Evolutionary conservation across 495 filamentous ascomycete species (phyloP).

Genomic region (Neurospora sp.): DNA sequence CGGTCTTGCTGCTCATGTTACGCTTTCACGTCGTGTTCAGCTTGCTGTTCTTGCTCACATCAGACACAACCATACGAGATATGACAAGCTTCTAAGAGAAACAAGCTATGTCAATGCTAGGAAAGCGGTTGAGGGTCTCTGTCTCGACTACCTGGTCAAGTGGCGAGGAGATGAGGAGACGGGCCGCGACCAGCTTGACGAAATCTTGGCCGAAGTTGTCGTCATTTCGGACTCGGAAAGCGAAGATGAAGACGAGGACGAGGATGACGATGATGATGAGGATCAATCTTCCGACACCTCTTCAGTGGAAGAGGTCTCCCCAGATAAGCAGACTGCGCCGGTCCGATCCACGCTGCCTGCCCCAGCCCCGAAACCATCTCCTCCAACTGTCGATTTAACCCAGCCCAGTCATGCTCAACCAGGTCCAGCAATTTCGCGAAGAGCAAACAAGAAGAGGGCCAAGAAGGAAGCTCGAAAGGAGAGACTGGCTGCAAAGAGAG

Average conservation of each 20-base stretch:
- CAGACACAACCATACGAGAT: conserved; percentile 75
- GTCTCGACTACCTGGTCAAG: conserved; percentile 63
- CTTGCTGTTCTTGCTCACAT: conserved; percentile 81
- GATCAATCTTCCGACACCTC: conserved; percentile 13
- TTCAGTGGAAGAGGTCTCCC: conserved; percentile 1
- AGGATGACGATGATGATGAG: conserved; percentile 9
- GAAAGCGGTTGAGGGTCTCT: conserved; percentile 56
- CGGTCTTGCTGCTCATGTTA: conserved; percentile 55
- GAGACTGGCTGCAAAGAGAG: conserved; percentile 5
- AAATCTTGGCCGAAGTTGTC: conserved; percentile 72
- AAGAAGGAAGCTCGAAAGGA: conserved; percentile 15
- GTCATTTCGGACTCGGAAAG: conserved; percentile 75
- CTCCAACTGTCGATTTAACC: neutral
- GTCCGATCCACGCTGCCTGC: neutral
- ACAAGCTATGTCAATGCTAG: conserved; percentile 60
- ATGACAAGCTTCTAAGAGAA: conserved; percentile 64
- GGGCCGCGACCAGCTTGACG: conserved; percentile 62
- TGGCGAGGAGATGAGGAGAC: conserved; percentile 85
- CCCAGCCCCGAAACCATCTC: neutral
- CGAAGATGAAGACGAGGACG: conserved; percentile 43
- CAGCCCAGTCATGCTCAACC: neutral
- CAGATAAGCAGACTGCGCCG: neutral
- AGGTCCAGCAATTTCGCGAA: neutral
- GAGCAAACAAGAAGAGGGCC: conserved; percentile 5
- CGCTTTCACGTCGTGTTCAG: conserved; percentile 65